These are phyloP conservation scores for Gyrodon lividus DNA, from an alignment of 768 basidiomycete genomes.

Conservation along the genomic window DNA sequence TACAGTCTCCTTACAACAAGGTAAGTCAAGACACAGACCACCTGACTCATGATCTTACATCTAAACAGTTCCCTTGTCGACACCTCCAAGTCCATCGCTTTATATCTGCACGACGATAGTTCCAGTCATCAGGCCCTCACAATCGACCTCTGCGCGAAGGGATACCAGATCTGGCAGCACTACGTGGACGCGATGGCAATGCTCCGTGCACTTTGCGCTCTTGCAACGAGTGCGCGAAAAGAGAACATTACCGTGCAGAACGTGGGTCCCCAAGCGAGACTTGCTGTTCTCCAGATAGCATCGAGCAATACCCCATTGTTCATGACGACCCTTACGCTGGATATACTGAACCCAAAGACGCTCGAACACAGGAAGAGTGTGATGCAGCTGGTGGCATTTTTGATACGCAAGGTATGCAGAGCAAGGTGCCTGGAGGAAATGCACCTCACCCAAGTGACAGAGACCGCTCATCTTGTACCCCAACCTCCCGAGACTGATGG, in stretches of 20 bases:
- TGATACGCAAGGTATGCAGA: constrained; percentile 76
- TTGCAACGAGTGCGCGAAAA: constrained; percentile 73
- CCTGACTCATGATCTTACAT: neutral
- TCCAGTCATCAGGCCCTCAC: constrained; percentile 69
- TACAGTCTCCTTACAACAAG: constrained; percentile 71
- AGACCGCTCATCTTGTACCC: constrained; percentile 83
- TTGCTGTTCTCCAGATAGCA: constrained; percentile 84
- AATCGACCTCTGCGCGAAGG: constrained; percentile 86
- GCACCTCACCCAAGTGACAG: constrained; percentile 35
- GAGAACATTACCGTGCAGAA: constrained; percentile 69
- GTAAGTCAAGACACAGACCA: constrained; percentile 38
- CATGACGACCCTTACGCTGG: constrained; percentile 90
- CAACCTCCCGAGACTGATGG: constrained; percentile 81
- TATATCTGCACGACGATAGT: constrained; percentile 74
- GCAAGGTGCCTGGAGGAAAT: neutral
- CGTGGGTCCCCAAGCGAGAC: constrained; percentile 72
- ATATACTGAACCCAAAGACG: constrained; percentile 76
- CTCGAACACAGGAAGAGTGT: constrained; percentile 82
- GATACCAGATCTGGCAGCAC: constrained; percentile 93
- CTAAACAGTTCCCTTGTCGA: constrained; percentile 69
- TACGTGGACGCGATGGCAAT: constrained; percentile 90
- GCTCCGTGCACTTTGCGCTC: constrained; percentile 75
- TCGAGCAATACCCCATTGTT: constrained; percentile 81
- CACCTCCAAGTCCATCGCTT: constrained; percentile 76
- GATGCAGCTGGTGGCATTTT: constrained; percentile 89